Base-by-base conservation (phyloP, 176 grass and related monocot species). In the Zoysia japonica region DNA sequence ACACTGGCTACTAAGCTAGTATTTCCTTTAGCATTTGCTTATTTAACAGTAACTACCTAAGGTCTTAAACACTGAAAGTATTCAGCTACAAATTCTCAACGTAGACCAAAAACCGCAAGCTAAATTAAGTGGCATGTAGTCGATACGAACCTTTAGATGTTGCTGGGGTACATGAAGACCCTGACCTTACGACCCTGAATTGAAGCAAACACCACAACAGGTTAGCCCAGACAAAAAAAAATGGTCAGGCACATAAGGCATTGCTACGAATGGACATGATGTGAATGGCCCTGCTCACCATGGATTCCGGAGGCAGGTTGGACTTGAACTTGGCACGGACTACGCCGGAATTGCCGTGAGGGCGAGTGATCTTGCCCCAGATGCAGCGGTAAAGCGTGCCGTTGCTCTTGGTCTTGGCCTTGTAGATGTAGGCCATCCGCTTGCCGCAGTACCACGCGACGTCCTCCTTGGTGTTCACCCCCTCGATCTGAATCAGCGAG, bases 131-230 rank as follows among this genome's bases (percentile, higher is more conserved):
- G 54, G 39, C 43, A 7, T 55, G 6, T 3, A 42, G 11, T 48
- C 3, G 59, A 77, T 28, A 28, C 28, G 28, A 28, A 89, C 89
- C 86, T 91, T 75, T 73, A 91, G 86, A 94, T 91, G 77, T 83
- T 94, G 89, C 89, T 94, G 46, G 92, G 89, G 76, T 91, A 91
- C 92, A 94, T 94, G 87, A 91, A 91, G 60, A 91, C 87, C 68
- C 92, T 85, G 61, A 94, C 89, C 86, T 94, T 89, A 12, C 78
- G 56, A 5, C 92, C 92, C 89, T 94, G 74, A 39, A 77, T 51
- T 5, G 38, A 47, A 11, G 14, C 9, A 87, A 57, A 56, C 3
- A 47, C 48, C 14, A 47, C 16, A 71, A 10, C 2, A 61, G 3
- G 46, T 91, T 48, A 88, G 69, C 16, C 11, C 10, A 14, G 48